These are phyloP conservation scores for Nigrospora osmanthi DNA, from an alignment of 2,329 filamentous ascomycete species.

Conservation along the genomic window DNA sequence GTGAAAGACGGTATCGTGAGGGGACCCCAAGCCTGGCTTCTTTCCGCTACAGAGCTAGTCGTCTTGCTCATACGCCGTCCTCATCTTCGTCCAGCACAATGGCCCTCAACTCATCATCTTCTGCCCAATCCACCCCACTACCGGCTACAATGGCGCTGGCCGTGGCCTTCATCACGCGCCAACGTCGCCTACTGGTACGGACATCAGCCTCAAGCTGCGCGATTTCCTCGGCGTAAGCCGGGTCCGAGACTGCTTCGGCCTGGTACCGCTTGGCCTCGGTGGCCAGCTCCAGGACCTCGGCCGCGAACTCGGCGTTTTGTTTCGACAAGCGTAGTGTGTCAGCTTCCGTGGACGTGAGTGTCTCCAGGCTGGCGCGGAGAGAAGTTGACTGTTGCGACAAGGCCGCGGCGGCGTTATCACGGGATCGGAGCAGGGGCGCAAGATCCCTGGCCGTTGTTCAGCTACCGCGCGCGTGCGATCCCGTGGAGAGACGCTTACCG, in stretches of 20 bases:
- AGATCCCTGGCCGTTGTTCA: conserved; percentile 35
- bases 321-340: conserved; percentile 48
- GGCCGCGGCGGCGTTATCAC: conserved; percentile 58
- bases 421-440: conserved; percentile 55
- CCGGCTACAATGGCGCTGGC: conserved; percentile 72
- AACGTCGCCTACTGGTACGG: conserved; percentile 55
- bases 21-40: no score
- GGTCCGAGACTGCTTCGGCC: conserved; percentile 42
- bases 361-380: conserved; percentile 40
- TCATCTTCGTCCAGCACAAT: conserved; percentile 58
- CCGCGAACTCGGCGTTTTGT: conserved; percentile 56
- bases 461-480: neutral
- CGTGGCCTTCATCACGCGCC: conserved; percentile 70
- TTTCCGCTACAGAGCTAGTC: no score
- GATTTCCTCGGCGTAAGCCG: conserved; percentile 46
- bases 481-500: conserved; percentile 38
- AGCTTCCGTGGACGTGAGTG: conserved; percentile 49
- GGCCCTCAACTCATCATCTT: conserved; percentile 57
- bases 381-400: conserved; percentile 52
- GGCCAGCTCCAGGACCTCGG: conserved; percentile 55
- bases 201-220: conserved; percentile 50
- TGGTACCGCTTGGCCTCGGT: conserved; percentile 45
- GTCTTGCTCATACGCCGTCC: conserved; percentile 1
- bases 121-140: conserved; percentile 76
- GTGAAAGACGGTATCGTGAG: no score